Evolutionary conservation across 306 rosid genomes (phyloP).

Genomic region (Abrus precatorius): DNA sequence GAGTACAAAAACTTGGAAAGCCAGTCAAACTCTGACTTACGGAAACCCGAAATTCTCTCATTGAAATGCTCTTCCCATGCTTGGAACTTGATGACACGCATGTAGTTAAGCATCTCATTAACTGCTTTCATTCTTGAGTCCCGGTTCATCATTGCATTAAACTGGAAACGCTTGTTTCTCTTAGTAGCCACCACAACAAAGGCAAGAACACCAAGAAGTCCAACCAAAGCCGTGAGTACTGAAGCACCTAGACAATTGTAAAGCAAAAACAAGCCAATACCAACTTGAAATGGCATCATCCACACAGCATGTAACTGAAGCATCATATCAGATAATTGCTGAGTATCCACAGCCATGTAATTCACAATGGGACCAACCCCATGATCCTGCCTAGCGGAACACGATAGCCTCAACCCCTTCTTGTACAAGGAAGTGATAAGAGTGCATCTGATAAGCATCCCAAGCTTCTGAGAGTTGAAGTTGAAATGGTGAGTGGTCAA

Average conservation of each 20-base stretch:
- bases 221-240: conserved; percentile 62
- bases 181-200: conserved; percentile 58
- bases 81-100: conserved; percentile 97
- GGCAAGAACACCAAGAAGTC: conserved; percentile 58
- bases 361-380: conserved; percentile 95
- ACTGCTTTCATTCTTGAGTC: conserved; percentile 96
- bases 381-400: conserved; percentile 87
- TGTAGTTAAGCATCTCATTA: conserved; percentile 93
- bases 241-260: conserved; percentile 71
- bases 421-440: conserved; percentile 85
- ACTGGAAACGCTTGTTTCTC: conserved; percentile 70
- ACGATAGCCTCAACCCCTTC: conserved; percentile 81
- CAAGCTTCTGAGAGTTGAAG: conserved; percentile 88
- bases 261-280: conserved; percentile 68
- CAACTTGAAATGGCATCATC: conserved; percentile 91
- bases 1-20: conserved; percentile 85
- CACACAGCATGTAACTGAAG: conserved; percentile 82
- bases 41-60: conserved; percentile 66
- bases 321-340: conserved; percentile 96
- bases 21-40: conserved; percentile 80
- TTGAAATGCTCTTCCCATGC: conserved; percentile 98
- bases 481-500: conserved; percentile 83
- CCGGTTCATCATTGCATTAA: conserved; percentile 77
- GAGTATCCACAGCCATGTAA: conserved; percentile 96
- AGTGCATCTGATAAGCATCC: conserved; percentile 88